Conservation (phyloP, 169 alveolate species). For the Plasmodium adleri region DNA sequence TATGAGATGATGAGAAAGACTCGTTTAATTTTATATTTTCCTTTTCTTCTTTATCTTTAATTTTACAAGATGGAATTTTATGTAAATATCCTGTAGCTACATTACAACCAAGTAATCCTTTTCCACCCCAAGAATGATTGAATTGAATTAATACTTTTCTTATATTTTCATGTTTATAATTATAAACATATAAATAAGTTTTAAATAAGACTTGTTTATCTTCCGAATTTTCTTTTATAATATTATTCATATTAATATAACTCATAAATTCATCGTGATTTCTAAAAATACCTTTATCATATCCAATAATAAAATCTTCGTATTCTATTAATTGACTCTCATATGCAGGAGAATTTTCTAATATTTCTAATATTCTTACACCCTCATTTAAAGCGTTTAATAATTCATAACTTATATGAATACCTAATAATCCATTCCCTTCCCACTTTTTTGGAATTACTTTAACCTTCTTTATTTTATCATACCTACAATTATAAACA, state of each 20-base stretch:
- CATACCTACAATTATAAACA: slow-evolving; percentile 82
- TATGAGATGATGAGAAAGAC: no score
- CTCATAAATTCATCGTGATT: slow-evolving; percentile 32
- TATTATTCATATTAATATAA: slow-evolving; percentile 4
- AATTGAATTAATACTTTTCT: slow-evolving; percentile 78
- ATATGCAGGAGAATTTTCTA: slow-evolving; percentile 80
- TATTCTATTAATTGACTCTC: slow-evolving; percentile 79
- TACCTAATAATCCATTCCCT: slow-evolving; percentile 85
- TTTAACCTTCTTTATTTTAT: slow-evolving; percentile 75
- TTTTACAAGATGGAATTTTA: slow-evolving; percentile 73
- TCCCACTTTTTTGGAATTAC: slow-evolving; percentile 85
- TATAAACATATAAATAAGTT: slow-evolving; percentile 74
- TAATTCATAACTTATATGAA: slow-evolving; percentile 78
- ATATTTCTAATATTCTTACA: slow-evolving; percentile 75
- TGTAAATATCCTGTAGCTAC: slow-evolving; percentile 79
- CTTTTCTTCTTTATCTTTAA: background rate
- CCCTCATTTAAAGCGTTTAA: slow-evolving; percentile 85
- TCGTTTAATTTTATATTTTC: background rate
- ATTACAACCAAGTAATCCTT: slow-evolving; percentile 83
- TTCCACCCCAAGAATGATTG: slow-evolving; percentile 78
- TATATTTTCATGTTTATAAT: slow-evolving; percentile 76
- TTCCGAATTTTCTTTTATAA: background rate
- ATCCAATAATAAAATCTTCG: slow-evolving; percentile 81
- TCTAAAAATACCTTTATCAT: slow-evolving; percentile 43
- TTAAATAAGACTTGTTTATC: background rate